These are phyloP conservation scores for Hypholoma sublateritium DNA, from an alignment of 768 basidiomycete species.

Conservation along the genomic window DNA sequence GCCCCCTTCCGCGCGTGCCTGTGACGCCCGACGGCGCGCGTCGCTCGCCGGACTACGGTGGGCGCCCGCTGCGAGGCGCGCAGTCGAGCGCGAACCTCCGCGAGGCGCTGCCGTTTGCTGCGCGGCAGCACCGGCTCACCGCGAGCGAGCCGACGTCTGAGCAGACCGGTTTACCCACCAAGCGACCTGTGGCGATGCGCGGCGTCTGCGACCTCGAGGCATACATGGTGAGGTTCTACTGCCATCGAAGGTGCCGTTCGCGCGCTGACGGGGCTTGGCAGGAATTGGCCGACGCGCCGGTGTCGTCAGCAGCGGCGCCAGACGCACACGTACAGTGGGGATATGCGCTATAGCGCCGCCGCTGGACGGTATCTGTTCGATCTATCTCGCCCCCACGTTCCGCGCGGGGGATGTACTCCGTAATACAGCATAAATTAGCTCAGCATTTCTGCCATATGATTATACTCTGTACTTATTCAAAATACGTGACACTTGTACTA, in stretches of 20 bases:
- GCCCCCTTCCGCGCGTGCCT: slow-evolving; percentile 37
- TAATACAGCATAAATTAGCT: neutral
- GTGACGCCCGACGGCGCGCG: neutral
- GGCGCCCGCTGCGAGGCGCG: slow-evolving; percentile 16
- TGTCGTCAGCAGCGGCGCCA: slow-evolving; percentile 1
- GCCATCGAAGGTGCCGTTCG: neutral
- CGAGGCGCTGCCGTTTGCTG: slow-evolving; percentile 16
- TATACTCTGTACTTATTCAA: slow-evolving; percentile 6
- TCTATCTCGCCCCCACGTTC: neutral
- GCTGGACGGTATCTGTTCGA: slow-evolving; percentile 1
- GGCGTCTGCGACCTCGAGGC: slow-evolving; percentile 10
- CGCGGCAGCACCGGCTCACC: slow-evolving; percentile 23
- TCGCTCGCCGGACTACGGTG: slow-evolving; percentile 2
- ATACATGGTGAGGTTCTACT: slow-evolving; percentile 12
- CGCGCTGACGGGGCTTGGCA: slow-evolving; percentile 12
- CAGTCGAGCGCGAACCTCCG: slow-evolving; percentile 20
- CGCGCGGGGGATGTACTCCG: neutral
- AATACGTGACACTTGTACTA: neutral
- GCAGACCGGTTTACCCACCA: slow-evolving; percentile 20
- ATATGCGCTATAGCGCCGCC: slow-evolving; percentile 37
- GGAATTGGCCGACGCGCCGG: slow-evolving; percentile 14
- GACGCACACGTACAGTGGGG: slow-evolving; percentile 39
- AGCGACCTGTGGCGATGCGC: slow-evolving; percentile 15
- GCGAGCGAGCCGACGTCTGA: slow-evolving; percentile 28
- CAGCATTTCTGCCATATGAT: neutral